Evolutionary conservation across 495 filamentous ascomycete species (phyloP).

Genomic region (Thozetella sp.): DNA sequence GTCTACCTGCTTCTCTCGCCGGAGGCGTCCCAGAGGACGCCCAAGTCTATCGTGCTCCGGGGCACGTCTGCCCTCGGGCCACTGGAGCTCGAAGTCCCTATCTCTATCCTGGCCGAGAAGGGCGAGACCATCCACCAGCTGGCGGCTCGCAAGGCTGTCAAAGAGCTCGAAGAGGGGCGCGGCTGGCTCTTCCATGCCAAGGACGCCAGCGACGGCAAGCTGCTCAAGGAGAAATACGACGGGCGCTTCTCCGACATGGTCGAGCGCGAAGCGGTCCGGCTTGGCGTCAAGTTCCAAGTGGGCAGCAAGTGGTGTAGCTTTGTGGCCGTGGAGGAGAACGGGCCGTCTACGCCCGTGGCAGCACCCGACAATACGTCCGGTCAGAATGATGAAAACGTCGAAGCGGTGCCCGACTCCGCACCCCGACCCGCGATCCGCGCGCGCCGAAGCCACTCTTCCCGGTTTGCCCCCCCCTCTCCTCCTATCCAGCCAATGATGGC

Average conservation of each 20-base stretch:
- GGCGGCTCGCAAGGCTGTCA: conserved; percentile 65
- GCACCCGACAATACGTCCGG: conserved; percentile 11
- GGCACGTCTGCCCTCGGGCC: conserved; percentile 56
- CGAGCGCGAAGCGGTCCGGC: conserved; percentile 60
- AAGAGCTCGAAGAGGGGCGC: conserved; percentile 68
- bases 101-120: conserved; percentile 44
- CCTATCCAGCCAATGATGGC: too few species aligned
- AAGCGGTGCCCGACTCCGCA: too few species aligned
- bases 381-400: conserved; percentile 11
- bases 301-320: conserved; percentile 72
- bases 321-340: conserved; percentile 61
- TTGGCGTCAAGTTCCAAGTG: conserved; percentile 66
- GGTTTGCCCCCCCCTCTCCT: too few species aligned
- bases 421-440: too few species aligned
- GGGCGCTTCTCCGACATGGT: conserved; percentile 55
- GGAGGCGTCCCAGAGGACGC: conserved; percentile 38
- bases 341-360: too few species aligned
- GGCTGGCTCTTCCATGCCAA: conserved; percentile 63
- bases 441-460: too few species aligned
- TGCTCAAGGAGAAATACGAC: conserved; percentile 48
- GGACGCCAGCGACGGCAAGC: conserved; percentile 28
- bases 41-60: conserved; percentile 57
- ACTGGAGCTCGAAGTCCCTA: conserved; percentile 61
- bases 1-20: conserved; percentile 66
- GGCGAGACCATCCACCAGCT: conserved; percentile 69